Evolutionary conservation across 2,329 filamentous ascomycete species (phyloP).

Genomic region (Sporothrix mexicana): DNA sequence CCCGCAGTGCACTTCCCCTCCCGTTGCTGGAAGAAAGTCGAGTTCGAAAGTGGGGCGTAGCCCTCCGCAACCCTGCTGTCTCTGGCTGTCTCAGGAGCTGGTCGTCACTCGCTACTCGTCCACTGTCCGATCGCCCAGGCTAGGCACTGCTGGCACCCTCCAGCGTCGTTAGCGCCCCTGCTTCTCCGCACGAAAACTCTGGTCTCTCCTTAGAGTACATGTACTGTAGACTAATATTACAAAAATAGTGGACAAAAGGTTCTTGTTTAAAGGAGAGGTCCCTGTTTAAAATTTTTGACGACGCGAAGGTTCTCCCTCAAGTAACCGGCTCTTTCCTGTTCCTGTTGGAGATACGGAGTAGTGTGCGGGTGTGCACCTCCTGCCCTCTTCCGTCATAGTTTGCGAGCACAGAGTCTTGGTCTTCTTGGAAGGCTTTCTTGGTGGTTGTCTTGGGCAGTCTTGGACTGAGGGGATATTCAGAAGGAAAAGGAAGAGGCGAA

Average conservation of each 20-base stretch:
- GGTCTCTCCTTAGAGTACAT: neutral
- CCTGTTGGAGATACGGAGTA: too few relatives aligned
- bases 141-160: neutral
- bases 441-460: too few relatives aligned
- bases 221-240: too few relatives aligned
- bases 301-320: neutral
- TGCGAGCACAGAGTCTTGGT: neutral
- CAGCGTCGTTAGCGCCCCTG: constrained; percentile 32
- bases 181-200: constrained; percentile 34
- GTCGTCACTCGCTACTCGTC: neutral
- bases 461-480: too few relatives aligned
- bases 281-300: neutral
- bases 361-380: too few relatives aligned
- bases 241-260: neutral
- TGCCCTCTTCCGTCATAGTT: constrained; percentile 16
- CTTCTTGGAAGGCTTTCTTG: too few relatives aligned
- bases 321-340: neutral
- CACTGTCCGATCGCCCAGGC: constrained; percentile 9
- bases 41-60: neutral
- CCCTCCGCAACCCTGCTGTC: neutral
- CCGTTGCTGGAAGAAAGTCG: neutral
- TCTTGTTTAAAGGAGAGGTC: neutral
- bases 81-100: neutral
- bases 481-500: too few relatives aligned
- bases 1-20: neutral